Evolutionary conservation across 257 asterid species (phyloP).

Genomic region (Lycium ferocissimum): DNA sequence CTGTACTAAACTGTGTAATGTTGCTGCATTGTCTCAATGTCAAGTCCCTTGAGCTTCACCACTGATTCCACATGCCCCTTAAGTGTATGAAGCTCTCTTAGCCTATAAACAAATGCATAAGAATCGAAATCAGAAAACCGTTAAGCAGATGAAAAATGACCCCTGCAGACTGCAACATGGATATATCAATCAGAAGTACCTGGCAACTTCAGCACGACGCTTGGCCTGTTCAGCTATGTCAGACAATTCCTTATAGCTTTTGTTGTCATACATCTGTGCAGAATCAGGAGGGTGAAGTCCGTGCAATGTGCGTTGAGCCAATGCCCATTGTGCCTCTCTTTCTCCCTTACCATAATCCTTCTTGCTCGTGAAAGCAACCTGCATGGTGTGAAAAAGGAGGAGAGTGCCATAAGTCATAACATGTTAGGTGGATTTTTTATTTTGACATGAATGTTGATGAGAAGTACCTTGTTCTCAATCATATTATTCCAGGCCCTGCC

Average conservation of each 20-base stretch:
- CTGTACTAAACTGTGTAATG: constrained; percentile 52
- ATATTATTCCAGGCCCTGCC: constrained; percentile 59
- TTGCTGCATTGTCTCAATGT: constrained; percentile 60
- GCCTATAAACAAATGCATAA: constrained; percentile 34
- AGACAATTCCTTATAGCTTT: constrained; percentile 55
- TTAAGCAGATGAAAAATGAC: background rate
- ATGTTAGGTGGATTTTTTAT: background rate
- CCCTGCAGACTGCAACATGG: background rate
- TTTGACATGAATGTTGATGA: background rate
- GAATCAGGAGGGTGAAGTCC: constrained; percentile 57
- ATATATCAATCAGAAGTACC: constrained; percentile 35
- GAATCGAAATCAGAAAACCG: background rate
- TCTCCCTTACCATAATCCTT: constrained; percentile 64
- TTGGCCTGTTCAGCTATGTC: constrained; percentile 70
- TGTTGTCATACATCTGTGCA: constrained; percentile 44
- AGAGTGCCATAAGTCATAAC: background rate
- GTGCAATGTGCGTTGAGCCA: constrained; percentile 61
- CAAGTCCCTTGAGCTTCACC: constrained; percentile 60
- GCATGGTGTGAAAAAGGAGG: constrained; percentile 7
- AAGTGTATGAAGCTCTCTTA: constrained; percentile 59
- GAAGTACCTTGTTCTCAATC: constrained; percentile 50
- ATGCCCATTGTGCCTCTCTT: constrained; percentile 69
- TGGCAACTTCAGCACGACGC: constrained; percentile 65
- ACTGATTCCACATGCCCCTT: constrained; percentile 63
- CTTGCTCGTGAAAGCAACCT: constrained; percentile 63